Base-by-base conservation (phyloP, 345 rosid species). In the Salix dunnii region DNA sequence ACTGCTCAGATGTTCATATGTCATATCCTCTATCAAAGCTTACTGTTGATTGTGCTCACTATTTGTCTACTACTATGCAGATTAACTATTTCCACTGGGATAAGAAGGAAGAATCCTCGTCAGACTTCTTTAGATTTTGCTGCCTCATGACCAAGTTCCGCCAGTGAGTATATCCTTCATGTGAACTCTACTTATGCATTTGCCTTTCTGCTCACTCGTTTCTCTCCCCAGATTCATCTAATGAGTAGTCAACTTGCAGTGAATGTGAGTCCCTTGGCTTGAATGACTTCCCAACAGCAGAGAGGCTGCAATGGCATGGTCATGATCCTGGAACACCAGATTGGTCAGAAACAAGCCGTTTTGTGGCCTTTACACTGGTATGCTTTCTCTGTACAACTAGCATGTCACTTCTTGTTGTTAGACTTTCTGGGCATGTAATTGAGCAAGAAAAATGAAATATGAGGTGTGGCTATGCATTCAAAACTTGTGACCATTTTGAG, bases 251-350 rank as follows among this genome's bases (percentile, higher is more conserved):
- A 73, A 72, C 74, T 75, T 86, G 80, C 82, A 95, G 99, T 76
- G 97, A 93, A 88, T 89, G 97, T 6, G 97, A 90, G 82, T 90
- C 97, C 64, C 97, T 95, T 71, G 91, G 97, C 74, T 82, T 91
- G 77, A 76, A 85, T 76, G 91, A 89, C 76, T 95, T 95, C 84
- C 99, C 99, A 76, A 95, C 99, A 68, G 87, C 96, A 73, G 81
- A 90, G 81, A 90, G 97, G 82, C 83, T 95, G 70, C 96, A 95
- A 46, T 95, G 97, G 99, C 99, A 95, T 79, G 99, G 99, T 77
- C 88, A 80, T 82, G 61, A 80, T 82, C 91, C 97, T 63, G 88
- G 87, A 73, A 75, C 63, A 79, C 99, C 99, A 73, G 89, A 93
- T 79, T 95, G 99, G 97, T 91, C 97, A 49, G 88, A 91, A 75